A percentile compares a stretch with the other conserved stretches of the same genome.
Conservation (phyloP, 169 alveolate genomes). For the Plasmodium knowlesi region DNA sequence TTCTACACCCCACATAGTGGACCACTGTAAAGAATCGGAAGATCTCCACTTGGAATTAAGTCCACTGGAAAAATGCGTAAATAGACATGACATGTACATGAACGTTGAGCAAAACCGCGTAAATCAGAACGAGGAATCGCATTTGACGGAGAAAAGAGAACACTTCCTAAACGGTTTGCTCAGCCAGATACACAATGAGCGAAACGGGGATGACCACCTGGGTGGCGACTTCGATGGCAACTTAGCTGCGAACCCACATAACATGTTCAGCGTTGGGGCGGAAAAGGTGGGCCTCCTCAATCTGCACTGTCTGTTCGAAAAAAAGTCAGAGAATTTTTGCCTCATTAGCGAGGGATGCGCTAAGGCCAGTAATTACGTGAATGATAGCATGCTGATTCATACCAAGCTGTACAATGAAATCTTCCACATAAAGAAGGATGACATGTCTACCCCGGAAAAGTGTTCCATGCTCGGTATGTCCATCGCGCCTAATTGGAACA, state of each 20-base stretch:
- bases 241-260: not conserved
- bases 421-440: slow-evolving; percentile 24
- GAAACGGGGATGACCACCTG: not conserved
- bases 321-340: slow-evolving; percentile 32
- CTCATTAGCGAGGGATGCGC: slow-evolving; percentile 61
- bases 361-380: slow-evolving; percentile 63
- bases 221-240: not conserved
- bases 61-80: not conserved
- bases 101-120: not conserved
- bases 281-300: slow-evolving; percentile 38
- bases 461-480: not conserved
- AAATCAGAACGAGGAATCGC: not conserved
- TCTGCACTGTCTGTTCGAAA: slow-evolving; percentile 61
- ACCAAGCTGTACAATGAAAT: slow-evolving; percentile 64
- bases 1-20: not conserved
- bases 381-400: slow-evolving; percentile 46
- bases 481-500: not conserved
- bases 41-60: not conserved
- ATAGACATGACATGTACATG: not conserved
- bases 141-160: not conserved
- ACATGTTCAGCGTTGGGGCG: not conserved
- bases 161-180: not conserved
- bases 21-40: not conserved
- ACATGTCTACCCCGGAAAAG: not conserved
- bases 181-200: not conserved